Evolutionary conservation across 1,139 yeast species (phyloP), one percentile per base, ranked within the genome.

Genomic region (Zygosaccharomyces pseudobailii): DNA sequence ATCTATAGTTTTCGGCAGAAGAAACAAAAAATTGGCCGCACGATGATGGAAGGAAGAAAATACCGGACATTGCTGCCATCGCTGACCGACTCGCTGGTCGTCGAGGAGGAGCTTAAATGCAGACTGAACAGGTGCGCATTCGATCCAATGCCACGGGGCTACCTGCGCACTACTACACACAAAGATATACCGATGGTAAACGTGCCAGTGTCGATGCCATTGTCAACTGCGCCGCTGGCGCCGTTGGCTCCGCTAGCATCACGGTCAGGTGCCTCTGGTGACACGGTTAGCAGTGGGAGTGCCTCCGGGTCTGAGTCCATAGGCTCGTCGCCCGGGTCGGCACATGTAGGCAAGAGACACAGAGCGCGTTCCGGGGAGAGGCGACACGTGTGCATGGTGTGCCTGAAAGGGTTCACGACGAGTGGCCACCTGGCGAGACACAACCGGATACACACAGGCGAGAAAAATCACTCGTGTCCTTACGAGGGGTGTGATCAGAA

Each of bases 381-480:
- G 21, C 52, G 57, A 47, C 58, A 61, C 49, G 55, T 61, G 27
- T 63, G 68, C 50, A 57, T 56, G 45, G 55, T 57, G 4, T 65
- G 68, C 43, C 42, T 53, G 7, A 59, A 57, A 40, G 62, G 63
- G 6, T 57, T 58, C 64, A 88, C 96, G 3, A 89, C 96, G 0
- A 85, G 95, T 4, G 97, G 96, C 21, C 96, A 89, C 66, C 73
- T 88, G 52, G 90, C 94, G 7, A 75, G 96, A 56, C 96, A 87
- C 65, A 80, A 84, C 59, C 72, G 96, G 48, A 87, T 88, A 40
- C 96, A 89, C 66, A 88, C 96, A 0, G 96, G 96, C 22, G 96
- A 88, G 58, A 78, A 90, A 59, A 87, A 86, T 58, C 94, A 87
- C 65, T 71, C 72, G 19, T 89, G 96, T 66, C 95, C 95, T 0